Evolutionary conservation across 2,329 filamentous ascomycete genomes (phyloP).

Genomic region (Coniochaeta hoffmannii): DNA sequence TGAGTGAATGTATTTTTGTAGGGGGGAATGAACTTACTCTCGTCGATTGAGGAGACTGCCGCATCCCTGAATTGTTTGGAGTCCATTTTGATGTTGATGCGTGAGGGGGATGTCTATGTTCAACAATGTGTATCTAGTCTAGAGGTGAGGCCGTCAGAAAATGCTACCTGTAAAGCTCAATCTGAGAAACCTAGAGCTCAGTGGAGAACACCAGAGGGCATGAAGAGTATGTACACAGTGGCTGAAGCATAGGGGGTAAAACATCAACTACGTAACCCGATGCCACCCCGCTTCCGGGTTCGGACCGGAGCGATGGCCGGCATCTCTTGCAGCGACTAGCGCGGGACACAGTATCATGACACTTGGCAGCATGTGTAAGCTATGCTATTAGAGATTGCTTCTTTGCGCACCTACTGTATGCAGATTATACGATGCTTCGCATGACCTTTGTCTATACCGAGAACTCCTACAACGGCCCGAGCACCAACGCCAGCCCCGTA

Average conservation of each 20-base stretch:
- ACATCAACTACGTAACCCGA: neutral
- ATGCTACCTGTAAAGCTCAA: no score
- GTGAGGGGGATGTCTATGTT: neutral
- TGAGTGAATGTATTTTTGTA: neutral
- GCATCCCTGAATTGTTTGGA: constrained; percentile 15
- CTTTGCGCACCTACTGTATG: neutral
- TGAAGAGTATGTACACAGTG: no score
- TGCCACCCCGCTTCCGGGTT: neutral
- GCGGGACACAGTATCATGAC: neutral
- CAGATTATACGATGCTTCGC: neutral
- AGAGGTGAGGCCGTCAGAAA: no score
- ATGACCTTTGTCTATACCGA: neutral
- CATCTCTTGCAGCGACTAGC: neutral
- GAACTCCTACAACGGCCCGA: neutral
- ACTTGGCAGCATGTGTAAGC: neutral
- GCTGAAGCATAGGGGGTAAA: neutral
- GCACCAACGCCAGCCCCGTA: neutral
- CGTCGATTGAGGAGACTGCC: constrained; percentile 16
- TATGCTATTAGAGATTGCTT: neutral
- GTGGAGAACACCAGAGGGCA: neutral
- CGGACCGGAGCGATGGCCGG: neutral
- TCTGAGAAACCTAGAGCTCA: no score
- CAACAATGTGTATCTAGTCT: no score
- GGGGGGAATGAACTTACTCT: constrained; percentile 10
- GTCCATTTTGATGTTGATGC: constrained; percentile 15